Base-by-base conservation (phyloP, 2,329 filamentous ascomycete genomes). In the Cladobotryum protrusum region DNA sequence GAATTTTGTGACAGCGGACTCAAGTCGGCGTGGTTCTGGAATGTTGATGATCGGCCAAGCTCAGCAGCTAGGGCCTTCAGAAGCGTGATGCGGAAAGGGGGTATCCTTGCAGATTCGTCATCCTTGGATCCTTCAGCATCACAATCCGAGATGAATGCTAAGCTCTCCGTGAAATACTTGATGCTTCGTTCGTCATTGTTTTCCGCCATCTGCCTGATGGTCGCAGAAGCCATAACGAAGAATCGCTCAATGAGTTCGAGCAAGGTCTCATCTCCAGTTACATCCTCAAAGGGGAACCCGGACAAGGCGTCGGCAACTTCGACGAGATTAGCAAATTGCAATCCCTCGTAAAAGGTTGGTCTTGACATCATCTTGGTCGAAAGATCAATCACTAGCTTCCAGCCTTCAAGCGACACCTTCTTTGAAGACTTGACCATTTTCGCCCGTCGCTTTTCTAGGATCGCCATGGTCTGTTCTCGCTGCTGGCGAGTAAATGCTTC, bases 291-390 rank as follows among this genome's bases (percentile, higher is more conserved):
- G 14, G 57, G 59, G 18, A 66, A 37, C 34, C 49, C 54, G 8
- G 64, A 63, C 50, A 69, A 55, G 6, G 61, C 59, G 35, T 69
- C 61, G 2, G 69, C 68, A 8, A 68, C 53, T 5, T 62, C 59
- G 2, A 66, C 59, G 5, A 71, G 61, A 47, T 70, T 60, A 1
- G 58, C 54, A 45, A 73, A 79, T 1, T 52, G 59, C 64, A 79
- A 71, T 0, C 61, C 66, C 54, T 75, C 65, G 55, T 79, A 76
- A 49, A 77, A 77, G 0, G 75, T 78, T 1, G 77, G 70, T n/a
- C 70, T 68, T 5, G 63, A 60, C 71, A 79, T 77, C 19, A 79
- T 61, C 56, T 76, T 79, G 3, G 70, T 61, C 54, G 73, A 69
- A 43, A 81, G 56, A 17, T 70, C 67, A 6, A 81, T 61, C 5